Evolutionary conservation across 345 rosid genomes (phyloP).

Genomic region (Punica granatum): DNA sequence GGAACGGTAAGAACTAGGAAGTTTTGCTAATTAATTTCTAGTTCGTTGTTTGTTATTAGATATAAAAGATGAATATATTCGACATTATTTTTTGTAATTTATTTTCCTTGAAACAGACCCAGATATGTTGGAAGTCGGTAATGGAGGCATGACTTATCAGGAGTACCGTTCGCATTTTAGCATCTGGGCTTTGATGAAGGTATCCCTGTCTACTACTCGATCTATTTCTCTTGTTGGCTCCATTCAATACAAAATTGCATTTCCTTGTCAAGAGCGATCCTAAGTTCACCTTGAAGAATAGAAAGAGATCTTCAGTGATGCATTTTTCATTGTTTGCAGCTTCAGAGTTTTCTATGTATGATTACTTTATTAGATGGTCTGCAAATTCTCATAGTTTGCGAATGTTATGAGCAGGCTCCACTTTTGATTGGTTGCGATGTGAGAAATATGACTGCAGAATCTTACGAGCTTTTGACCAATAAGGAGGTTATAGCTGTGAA

Average conservation of each 20-base stretch:
- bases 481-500: conserved; percentile 83
- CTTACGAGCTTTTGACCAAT: conserved; percentile 69
- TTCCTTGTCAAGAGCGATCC: not conserved
- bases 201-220: conserved; percentile 11
- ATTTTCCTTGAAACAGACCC: conserved; percentile 52
- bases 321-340: not conserved
- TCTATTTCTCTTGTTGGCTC: conserved; percentile 3
- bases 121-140: conserved; percentile 98
- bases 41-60: not conserved
- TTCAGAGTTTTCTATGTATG: not conserved
- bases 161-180: conserved; percentile 94
- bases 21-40: conserved; percentile 3
- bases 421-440: conserved; percentile 93
- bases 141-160: conserved; percentile 84
- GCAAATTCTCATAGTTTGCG: not conserved
- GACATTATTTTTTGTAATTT: conserved; percentile 2
- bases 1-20: conserved; percentile 67
- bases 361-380: not conserved
- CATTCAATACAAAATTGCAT: no score
- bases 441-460: conserved; percentile 73
- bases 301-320: not conserved
- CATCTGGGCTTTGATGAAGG: conserved; percentile 99
- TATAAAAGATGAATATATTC: conserved; percentile 8
- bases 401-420: conserved; percentile 60
- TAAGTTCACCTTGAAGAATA: not conserved